Evolutionary conservation across 140 eudicot genomes (phyloP).

Genomic region (Cichorium intybus): DNA sequence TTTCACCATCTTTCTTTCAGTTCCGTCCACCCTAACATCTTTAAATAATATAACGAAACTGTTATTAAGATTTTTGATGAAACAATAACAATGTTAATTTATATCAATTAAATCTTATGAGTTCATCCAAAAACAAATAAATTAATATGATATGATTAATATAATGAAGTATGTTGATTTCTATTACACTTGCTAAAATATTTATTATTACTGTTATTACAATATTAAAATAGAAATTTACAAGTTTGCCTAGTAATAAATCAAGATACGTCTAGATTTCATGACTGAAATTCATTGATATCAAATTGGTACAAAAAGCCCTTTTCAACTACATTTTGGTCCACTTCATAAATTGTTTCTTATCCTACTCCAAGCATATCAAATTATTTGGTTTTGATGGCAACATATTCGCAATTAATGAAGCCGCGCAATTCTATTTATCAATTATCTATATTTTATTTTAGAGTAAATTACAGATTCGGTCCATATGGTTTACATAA

Average conservation of each 20-base stretch:
- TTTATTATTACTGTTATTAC: not conserved
- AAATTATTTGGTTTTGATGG: conserved; percentile 25
- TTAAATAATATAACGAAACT: too few species aligned
- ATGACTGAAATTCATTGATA: conserved; percentile 10
- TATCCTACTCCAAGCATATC: conserved; percentile 29
- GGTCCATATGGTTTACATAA: too few species aligned
- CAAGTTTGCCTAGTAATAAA: too few species aligned
- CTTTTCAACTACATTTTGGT: conserved; percentile 35
- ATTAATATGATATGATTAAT: too few species aligned
- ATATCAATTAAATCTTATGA: too few species aligned
- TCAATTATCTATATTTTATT: not conserved
- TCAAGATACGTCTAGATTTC: conserved; percentile 3
- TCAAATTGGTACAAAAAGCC: conserved; percentile 19
- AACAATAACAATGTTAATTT: too few species aligned
- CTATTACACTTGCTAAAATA: not conserved
- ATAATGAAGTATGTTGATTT: too few species aligned
- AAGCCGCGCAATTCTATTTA: not conserved
- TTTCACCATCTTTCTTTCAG: too few species aligned
- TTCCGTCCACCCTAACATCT: too few species aligned
- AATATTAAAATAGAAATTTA: not conserved
- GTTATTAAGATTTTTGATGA: too few species aligned
- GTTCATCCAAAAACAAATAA: too few species aligned
- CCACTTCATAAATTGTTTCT: conserved; percentile 35
- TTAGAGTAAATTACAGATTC: too few species aligned
- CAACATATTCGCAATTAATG: conserved; percentile 3